A percentile compares a stretch with the other conserved stretches of the same genome.
These are phyloP conservation scores for Mercurialis annua DNA, from an alignment of 345 rosid species.

Conservation along the genomic window DNA sequence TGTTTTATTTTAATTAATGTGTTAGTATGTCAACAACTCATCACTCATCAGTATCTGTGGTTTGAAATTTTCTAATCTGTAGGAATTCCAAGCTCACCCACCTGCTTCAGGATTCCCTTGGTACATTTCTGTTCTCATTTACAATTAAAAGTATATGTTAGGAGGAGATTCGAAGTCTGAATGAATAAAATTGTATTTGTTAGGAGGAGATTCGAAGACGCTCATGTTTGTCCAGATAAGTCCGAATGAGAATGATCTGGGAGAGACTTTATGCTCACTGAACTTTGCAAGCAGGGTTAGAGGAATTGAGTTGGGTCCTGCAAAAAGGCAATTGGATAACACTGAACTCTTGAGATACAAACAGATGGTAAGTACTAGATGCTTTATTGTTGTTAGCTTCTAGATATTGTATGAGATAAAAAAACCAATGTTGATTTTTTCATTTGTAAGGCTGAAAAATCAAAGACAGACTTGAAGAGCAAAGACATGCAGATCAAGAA, in stretches of 20 bases:
- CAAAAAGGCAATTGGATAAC: conserved; percentile 77
- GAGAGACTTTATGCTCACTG: conserved; percentile 85
- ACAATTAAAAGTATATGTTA: background rate
- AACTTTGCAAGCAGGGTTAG: conserved; percentile 93
- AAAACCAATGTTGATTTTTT: conserved; percentile 4
- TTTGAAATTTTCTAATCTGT: conserved; percentile 25
- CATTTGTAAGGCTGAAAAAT: conserved; percentile 57
- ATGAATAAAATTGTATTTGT: conserved; percentile 22
- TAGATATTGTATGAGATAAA: background rate
- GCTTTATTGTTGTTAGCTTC: background rate
- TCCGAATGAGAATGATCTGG: conserved; percentile 76
- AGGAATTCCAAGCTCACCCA: conserved; percentile 99
- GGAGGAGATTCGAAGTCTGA: conserved; percentile 9
- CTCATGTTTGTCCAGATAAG: conserved; percentile 97
- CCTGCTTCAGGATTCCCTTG: conserved; percentile 94
- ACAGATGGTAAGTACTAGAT: conserved; percentile 51
- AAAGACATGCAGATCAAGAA: conserved; percentile 80
- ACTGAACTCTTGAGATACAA: conserved; percentile 75
- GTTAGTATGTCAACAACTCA: conserved; percentile 1
- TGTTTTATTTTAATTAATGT: background rate
- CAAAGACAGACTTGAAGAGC: conserved; percentile 77
- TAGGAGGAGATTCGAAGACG: conserved; percentile 96
- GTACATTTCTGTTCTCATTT: conserved; percentile 31
- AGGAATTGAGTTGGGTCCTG: conserved; percentile 95
- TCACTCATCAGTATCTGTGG: too few species aligned